Evolutionary conservation across 108 stramenopile genomes (phyloP).

Genomic region (Pseudonitzschia multiseries): DNA sequence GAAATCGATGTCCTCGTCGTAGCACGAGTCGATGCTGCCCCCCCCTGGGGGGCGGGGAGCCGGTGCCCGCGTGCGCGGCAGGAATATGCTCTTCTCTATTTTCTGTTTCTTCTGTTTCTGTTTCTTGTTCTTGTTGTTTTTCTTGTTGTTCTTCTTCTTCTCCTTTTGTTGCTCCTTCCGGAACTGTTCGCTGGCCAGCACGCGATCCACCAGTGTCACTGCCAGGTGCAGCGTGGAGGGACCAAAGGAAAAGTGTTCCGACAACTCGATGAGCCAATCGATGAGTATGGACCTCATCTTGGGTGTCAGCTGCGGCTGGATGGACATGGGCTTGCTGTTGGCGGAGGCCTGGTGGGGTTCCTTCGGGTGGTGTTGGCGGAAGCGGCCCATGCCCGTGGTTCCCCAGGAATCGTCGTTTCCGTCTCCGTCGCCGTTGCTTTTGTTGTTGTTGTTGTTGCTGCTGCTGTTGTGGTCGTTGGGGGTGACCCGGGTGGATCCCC

Average conservation of each 20-base stretch:
- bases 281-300: slow-evolving; percentile 85
- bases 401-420: background rate
- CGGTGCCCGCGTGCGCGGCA: too few relatives aligned
- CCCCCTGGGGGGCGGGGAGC: background rate
- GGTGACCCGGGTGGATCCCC: background rate
- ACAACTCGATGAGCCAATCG: slow-evolving; percentile 90
- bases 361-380: background rate
- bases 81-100: too few relatives aligned
- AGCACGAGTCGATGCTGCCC: background rate
- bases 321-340: slow-evolving; percentile 6
- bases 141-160: slow-evolving; percentile 18
- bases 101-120: too few relatives aligned
- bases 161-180: slow-evolving; percentile 16
- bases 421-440: background rate
- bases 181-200: slow-evolving; percentile 43
- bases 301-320: slow-evolving; percentile 57
- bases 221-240: slow-evolving; percentile 68
- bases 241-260: slow-evolving; percentile 69
- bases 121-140: background rate
- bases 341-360: slow-evolving; percentile 9
- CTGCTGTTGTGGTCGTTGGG: too few relatives aligned
- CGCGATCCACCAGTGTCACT: slow-evolving; percentile 66
- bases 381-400: slow-evolving; percentile 7
- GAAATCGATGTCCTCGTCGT: background rate
- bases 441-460: too few relatives aligned